Evolutionary conservation across 257 asterid genomes (phyloP), one percentile per base, ranked within the genome.

Genomic region (Ilex aquifolium): DNA sequence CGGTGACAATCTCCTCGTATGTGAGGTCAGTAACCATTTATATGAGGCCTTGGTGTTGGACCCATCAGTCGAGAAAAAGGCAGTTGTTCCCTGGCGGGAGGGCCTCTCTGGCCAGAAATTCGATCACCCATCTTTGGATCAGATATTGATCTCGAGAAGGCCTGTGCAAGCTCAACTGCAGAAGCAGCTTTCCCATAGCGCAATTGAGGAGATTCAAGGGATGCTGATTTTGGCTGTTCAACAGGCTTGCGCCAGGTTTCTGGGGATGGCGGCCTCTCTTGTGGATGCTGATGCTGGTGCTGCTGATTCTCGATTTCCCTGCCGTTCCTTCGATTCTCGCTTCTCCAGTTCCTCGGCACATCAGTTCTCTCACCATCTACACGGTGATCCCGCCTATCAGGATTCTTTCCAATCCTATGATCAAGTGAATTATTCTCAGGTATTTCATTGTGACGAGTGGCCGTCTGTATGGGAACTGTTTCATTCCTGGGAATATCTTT

Each of bases 91-190:
- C 75, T 85, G 51, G 69, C 66, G n/a, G 88, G 87, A 73, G 79
- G 65, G 56, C 87, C 85, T 71, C 85, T 75, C 66, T 80, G 80
- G 55, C 79, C 84, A 16, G 90, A 63, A 48, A 83, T 68, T 17
- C 74, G 83, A 58, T 77, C 90, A 21, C 76, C 70, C 56, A 65
- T 62, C 10, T 80, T 51, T 44, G 90, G 81, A 74, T 83, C 87
- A 10, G 93, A 79, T 39, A 80, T 82, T 4, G 99, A 79, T 73
- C 70, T 87, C 2, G 97, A 92, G 69, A 89, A 92, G 64, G 91
- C 92, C 69, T 86, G 90, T 52, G 99, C 97, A 60, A 92, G 95
- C 86, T 89, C 99, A 17, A 92, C 81, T 11, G 99, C 96, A 11
- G 99, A 85, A 56, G 95, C 83, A 44, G 87, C 94, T 76, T 87